Evolutionary conservation across 2,329 filamentous ascomycete genomes (phyloP), one percentile per base, ranked within the genome.

Genomic region (Aspergillus terreus): DNA sequence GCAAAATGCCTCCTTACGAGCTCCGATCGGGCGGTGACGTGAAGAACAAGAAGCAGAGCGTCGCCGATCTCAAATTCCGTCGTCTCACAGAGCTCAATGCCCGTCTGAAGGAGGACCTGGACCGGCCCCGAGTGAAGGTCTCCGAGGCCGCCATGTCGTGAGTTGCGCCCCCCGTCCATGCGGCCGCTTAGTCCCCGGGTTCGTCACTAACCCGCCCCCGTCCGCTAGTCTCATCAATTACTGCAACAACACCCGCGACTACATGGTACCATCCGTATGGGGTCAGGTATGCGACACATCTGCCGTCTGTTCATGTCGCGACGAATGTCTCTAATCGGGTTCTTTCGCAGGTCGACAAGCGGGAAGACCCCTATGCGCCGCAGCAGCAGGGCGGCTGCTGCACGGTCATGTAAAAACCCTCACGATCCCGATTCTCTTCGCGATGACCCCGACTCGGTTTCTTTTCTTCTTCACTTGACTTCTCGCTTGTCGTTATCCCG

Each of bases 261-360:
- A 95, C 79, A 97, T 99, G 94, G 92, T 97, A 51, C 92, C 92
- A 47, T 95, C 91, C 49, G 89, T 95, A 73, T 99, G 94, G 94
- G 92, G 92, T 62, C 83, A 86, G 55, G 83, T 85, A 77, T 65
- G 67, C 61, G 56, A 46, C 15, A 4, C 2, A 32, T 14, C 23
- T 17, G 1, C 23, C 27, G 10, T 36, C 30, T 6, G 15, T 27
- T 6, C 10, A 17, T n/a, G 1, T 46, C 46, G 27, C 27, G 27
- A 30, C 7, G 6, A 30, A 30, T 30, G 9, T 41, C 36, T 23
- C 43, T 44, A 48, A 46, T 44, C 55, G 54, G 54, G 46, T 35
- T 32, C 40, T 52, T 49, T 53, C 25, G 35, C 44, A 85, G 81
- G 90, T 97, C 59, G 90, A 95, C 69, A 92, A 91, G 80, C 87